Evolutionary conservation across 2,329 filamentous ascomycete species (phyloP).

Genomic region (Lomentospora prolificans): DNA sequence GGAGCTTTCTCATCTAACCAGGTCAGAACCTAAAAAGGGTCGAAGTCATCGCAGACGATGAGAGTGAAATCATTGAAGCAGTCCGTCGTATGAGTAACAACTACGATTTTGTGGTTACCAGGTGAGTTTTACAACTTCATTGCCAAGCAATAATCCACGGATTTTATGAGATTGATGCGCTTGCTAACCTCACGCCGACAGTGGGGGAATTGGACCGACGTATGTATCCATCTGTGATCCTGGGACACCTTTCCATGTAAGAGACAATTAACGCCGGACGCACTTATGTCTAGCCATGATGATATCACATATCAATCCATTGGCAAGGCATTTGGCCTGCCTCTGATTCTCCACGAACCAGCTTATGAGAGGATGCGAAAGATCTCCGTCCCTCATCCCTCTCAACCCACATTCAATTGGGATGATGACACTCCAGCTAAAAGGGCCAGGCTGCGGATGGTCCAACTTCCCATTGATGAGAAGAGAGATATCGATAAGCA

Average conservation of each 20-base stretch:
- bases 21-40: slow-evolving; percentile 64
- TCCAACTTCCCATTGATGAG: slow-evolving; percentile 70
- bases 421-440: slow-evolving; percentile 68
- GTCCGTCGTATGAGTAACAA: slow-evolving; percentile 74
- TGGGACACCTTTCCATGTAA: no score
- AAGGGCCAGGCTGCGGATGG: slow-evolving; percentile 82
- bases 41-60: slow-evolving; percentile 90
- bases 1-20: not conserved
- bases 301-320: slow-evolving; percentile 96
- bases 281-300: slow-evolving; percentile 59
- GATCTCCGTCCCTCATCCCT: slow-evolving; percentile 63
- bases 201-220: slow-evolving; percentile 93
- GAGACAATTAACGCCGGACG: not conserved
- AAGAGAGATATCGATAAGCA: slow-evolving; percentile 56
- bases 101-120: slow-evolving; percentile 94
- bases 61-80: slow-evolving; percentile 81
- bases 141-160: not conserved
- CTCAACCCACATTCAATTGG: slow-evolving; percentile 73
- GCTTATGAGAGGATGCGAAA: slow-evolving; percentile 76
- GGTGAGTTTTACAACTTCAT: slow-evolving; percentile 24
- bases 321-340: slow-evolving; percentile 74
- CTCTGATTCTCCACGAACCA: slow-evolving; percentile 65
- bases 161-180: slow-evolving; percentile 10
- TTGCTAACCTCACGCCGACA: slow-evolving; percentile 19
- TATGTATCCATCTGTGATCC: no score